phyloP scores from a whole-genome alignment of 2,329 filamentous ascomycete genomes.

The Xylariaceae sp. region DNA sequence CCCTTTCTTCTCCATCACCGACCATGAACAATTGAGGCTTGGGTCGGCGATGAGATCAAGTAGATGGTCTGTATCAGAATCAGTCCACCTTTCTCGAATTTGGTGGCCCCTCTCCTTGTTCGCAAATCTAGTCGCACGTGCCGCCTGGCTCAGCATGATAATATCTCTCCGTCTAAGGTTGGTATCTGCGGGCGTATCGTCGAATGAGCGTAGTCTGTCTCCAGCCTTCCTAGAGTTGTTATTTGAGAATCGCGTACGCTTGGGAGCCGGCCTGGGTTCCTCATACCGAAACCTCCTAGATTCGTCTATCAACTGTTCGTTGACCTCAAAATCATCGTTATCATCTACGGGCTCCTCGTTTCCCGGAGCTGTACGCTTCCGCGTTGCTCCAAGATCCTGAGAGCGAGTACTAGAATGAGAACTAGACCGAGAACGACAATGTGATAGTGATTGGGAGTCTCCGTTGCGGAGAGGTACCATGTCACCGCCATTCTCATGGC shows the following conservation, averaged over 20 bases:
- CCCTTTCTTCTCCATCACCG: slow-evolving; percentile 45
- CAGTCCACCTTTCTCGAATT: slow-evolving; percentile 50
- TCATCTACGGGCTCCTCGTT: slow-evolving; percentile 25
- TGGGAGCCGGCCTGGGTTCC: slow-evolving; percentile 13
- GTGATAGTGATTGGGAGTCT: no score
- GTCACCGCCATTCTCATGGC: slow-evolving; percentile 7
- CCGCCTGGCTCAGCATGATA: slow-evolving; percentile 30
- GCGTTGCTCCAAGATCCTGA: slow-evolving; percentile 2
- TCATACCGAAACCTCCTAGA: slow-evolving; percentile 23
- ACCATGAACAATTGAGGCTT: slow-evolving; percentile 48
- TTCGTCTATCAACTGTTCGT: slow-evolving; percentile 32
- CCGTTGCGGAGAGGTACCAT: neutral
- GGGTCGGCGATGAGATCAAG: slow-evolving; percentile 49
- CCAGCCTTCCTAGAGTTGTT: neutral
- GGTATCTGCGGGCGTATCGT: slow-evolving; percentile 9
- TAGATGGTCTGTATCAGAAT: slow-evolving; percentile 50
- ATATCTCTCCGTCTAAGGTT: slow-evolving; percentile 28
- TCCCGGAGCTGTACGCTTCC: slow-evolving; percentile 4
- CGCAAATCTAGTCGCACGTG: slow-evolving; percentile 27
- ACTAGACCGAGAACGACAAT: neutral
- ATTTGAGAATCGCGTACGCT: slow-evolving; percentile 29
- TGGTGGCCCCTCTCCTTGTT: slow-evolving; percentile 35
- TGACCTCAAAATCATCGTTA: slow-evolving; percentile 35
- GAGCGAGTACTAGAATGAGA: slow-evolving; percentile 4
- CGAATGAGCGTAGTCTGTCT: slow-evolving; percentile 5